Base-by-base conservation (phyloP, 768 basidiomycete species). In the Phaffia tasmanica region DNA sequence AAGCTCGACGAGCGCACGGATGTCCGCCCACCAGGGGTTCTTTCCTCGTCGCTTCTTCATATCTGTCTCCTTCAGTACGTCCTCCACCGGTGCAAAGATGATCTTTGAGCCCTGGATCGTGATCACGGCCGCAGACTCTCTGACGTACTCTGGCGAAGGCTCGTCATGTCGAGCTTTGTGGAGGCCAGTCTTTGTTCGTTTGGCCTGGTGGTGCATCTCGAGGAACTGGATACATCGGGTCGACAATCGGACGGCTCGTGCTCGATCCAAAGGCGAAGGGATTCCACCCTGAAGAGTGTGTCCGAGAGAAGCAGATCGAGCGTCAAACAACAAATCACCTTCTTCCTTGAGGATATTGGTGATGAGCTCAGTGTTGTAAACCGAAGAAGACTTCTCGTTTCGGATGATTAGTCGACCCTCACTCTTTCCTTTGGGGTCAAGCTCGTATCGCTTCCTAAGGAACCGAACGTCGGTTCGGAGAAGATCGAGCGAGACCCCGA, bases 251-350 rank as follows among this genome's bases (percentile, higher is more conserved):
- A 87, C 86, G 3, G 90, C 95, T 30, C 90, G 87, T 0, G 87
- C 85, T 60, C 94, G 88, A 78, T 98, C 95, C 72, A 89, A 81
- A 0, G 95, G 95, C 0, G 94, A 95, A 5, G 95, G 95, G 21
- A 90, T 85, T 2, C 92, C 92, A 9, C 95, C 95, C 73, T 99
- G 95, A 2, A 99, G 79, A 5, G 93, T 98, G 78, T 99, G 95
- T 19, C 95, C 95, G 23, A 99, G 83, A 1, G 90, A 87, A n/a
- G 94, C 95, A 23, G 85, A 88, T 57, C 95, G 86, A 23, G 95
- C 85, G 78, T 99, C 95, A 74, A 98, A 99, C 27, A 97, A 80
- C 6, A 80, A 70, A 29, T 85, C 85, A n/a, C 95, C 95, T 77
- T 98, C 94, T 75, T 95, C 94, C 73, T 87, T 86, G 77, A 97